phyloP scores from a whole-genome alignment of 108 stramenopile species.

The Bacterosira constricta region DNA sequence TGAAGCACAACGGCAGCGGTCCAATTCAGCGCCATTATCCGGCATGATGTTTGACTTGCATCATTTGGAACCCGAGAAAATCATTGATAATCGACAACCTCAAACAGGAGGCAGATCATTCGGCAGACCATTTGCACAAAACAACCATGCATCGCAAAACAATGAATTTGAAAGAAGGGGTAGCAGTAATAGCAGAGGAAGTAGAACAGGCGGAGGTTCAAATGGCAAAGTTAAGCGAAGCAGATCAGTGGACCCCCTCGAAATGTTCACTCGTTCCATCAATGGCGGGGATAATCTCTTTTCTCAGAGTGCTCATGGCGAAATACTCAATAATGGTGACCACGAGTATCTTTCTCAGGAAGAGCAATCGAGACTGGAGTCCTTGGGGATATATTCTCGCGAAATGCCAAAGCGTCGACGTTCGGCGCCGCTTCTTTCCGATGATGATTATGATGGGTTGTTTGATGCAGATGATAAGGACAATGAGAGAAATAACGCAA shows the following conservation, averaged over 20 bases:
- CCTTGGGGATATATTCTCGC: not conserved
- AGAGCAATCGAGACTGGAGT: not conserved
- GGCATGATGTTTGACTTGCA: not conserved
- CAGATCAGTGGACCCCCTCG: not conserved
- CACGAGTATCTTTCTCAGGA: not conserved
- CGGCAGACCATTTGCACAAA: too few relatives aligned
- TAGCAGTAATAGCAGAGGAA: not conserved
- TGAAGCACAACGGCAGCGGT: not conserved
- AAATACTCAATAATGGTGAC: not conserved
- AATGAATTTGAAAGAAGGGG: too few relatives aligned
- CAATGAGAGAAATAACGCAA: not conserved
- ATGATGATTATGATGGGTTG: not conserved
- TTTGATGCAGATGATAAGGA: not conserved
- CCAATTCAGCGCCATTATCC: not conserved
- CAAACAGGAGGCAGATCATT: too few relatives aligned
- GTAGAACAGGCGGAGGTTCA: not conserved
- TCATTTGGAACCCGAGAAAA: not conserved
- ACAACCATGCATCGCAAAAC: too few relatives aligned
- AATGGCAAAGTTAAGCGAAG: not conserved
- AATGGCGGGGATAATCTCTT: not conserved
- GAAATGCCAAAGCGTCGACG: not conserved
- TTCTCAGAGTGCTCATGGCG: not conserved
- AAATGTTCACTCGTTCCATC: slow-evolving; percentile 4
- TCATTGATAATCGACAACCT: not conserved
- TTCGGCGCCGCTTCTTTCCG: not conserved